phyloP scores from a whole-genome alignment of 768 basidiomycete genomes.

The Gymnopilus dilepis region DNA sequence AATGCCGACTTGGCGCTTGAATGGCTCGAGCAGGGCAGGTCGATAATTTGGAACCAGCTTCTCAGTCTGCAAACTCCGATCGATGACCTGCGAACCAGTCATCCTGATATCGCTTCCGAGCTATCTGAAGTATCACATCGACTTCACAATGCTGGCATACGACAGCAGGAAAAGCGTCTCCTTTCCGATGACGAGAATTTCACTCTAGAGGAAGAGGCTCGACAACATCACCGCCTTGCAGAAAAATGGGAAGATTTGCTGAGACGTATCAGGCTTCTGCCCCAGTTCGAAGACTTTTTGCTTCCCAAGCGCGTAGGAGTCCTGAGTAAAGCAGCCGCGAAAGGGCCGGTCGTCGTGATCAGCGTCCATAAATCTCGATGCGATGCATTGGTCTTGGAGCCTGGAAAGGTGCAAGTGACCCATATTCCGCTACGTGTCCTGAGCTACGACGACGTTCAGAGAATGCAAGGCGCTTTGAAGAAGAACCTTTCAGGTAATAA shows the following conservation, averaged over 20 bases:
- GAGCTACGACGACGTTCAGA: constrained; percentile 13
- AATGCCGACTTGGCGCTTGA: constrained; percentile 2
- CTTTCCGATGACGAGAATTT: background rate
- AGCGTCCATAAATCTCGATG: constrained; percentile 38
- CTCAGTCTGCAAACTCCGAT: constrained; percentile 12
- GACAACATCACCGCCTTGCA: background rate
- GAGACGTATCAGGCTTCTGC: constrained; percentile 2
- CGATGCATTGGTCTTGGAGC: constrained; percentile 39
- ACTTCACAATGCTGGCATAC: constrained; percentile 9
- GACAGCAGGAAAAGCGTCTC: constrained; percentile 2
- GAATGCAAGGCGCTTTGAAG: constrained; percentile 13
- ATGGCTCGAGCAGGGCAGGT: constrained; percentile 21
- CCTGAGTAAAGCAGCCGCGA: constrained; percentile 22
- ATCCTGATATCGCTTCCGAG: constrained; percentile 12
- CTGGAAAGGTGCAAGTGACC: background rate
- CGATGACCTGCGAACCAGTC: constrained; percentile 1
- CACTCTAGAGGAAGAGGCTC: background rate
- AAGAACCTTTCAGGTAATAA: background rate
- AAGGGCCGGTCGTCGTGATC: constrained; percentile 42
- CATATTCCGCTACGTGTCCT: constrained; percentile 17
- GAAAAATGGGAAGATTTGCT: background rate
- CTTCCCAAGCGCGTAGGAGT: constrained; percentile 26
- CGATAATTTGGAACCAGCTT: constrained; percentile 19
- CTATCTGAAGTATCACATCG: constrained; percentile 9
- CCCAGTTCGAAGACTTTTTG: constrained; percentile 34